These are phyloP conservation scores for Candida railenensis DNA, from an alignment of 805 yeast species.

Conservation along the genomic window DNA sequence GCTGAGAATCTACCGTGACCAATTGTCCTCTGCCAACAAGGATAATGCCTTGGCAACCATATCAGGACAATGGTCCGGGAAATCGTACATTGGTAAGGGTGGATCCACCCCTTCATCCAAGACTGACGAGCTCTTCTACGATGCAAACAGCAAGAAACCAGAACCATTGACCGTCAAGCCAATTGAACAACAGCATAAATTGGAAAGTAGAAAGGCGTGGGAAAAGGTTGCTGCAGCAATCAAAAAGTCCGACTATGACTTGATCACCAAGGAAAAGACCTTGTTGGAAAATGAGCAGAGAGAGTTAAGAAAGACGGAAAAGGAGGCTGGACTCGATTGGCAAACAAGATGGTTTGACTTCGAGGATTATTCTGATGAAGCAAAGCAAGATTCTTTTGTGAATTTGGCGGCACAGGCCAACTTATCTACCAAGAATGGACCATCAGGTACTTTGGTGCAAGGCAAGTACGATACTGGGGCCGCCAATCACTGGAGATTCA, in stretches of 20 bases:
- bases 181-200: constrained; percentile 69
- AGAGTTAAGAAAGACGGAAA: constrained; percentile 72
- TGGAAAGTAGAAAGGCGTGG: constrained; percentile 93
- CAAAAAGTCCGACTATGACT: constrained; percentile 67
- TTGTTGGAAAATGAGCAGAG: constrained; percentile 83
- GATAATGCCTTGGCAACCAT: constrained; percentile 75
- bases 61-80: constrained; percentile 89
- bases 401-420: constrained; percentile 45
- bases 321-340: constrained; percentile 67
- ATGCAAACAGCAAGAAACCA: constrained; percentile 50
- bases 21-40: constrained; percentile 46
- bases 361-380: constrained; percentile 24
- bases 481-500: constrained; percentile 71
- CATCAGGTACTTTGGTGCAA: constrained; percentile 60
- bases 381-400: constrained; percentile 27
- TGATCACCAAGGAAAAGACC: constrained; percentile 73
- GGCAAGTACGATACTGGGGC: constrained; percentile 54
- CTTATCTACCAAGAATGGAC: constrained; percentile 61
- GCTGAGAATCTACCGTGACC: constrained; percentile 69
- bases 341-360: constrained; percentile 75
- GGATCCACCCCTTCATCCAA: constrained; percentile 42
- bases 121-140: constrained; percentile 57
- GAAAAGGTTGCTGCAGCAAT: constrained; percentile 84
- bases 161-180: constrained; percentile 75
- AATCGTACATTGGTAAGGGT: constrained; percentile 64